Evolutionary conservation across 139 green algal genomes (phyloP), one percentile per base, ranked within the genome.

Genomic region (Microglena sp.): DNA sequence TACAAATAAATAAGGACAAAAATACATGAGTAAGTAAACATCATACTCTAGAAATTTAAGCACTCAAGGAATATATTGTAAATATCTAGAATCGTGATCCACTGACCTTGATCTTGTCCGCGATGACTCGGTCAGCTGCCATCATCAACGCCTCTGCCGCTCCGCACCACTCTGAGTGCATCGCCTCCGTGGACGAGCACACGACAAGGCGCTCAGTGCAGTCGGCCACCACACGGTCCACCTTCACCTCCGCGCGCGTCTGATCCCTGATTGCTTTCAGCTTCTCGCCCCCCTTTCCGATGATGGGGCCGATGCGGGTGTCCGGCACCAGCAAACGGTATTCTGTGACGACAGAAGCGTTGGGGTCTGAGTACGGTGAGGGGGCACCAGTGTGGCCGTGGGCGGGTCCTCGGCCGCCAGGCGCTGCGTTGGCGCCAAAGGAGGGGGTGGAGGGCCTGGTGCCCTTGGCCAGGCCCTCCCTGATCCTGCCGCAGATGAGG

Each of bases 271-370:
- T 56, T n/a, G 30, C 34, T 4, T 35, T 33, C 54, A 70, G 54
- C 45, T 60, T 45, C 30, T 71, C 65, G 5, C 65, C 65, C 2
- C 45, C 65, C 55, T 71, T 71, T 30, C 65, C 65, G 33, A 71
- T 71, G 8, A 71, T 62, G 4, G 36, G 35, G 55, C 65, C 65
- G 18, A 71, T 55, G 6, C 55, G 36, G 5, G 2, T n/a, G 27
- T 71, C 65, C 5, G 43, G 55, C 55, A 71, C 60, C 30, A 71
- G 65, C 35, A 71, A 5, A 28, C 33, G 33, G 40, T 66, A 65
- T 36, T 64, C 35, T 3, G 55, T 66, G 31, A 60, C 30, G 18
- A 71, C 33, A n/a, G 57, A 33, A 31, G 11, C 21, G 18, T 4
- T 54, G 15, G 3, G 35, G 24, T 26, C 11, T 4, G 4, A 4